A percentile compares a stretch with the other conserved stretches of the same genome.
These are phyloP conservation scores for Pythium dissimile DNA, from an alignment of 352 stramenopile species.

Conservation along the genomic window DNA sequence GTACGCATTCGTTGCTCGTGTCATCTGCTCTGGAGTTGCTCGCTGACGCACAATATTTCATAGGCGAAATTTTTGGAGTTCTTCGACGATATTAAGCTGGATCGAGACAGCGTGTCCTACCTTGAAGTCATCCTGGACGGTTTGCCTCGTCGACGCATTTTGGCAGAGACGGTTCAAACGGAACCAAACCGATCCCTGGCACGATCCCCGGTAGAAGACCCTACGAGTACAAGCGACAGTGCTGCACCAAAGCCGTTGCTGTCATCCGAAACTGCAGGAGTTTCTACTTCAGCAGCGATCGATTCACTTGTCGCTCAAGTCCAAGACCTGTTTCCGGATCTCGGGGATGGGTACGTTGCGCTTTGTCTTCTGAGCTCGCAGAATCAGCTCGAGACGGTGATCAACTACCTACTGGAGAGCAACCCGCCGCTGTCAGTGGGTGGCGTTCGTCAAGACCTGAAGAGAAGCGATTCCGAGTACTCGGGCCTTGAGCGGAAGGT, in stretches of 20 bases:
- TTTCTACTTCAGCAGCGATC: not conserved
- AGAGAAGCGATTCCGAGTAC: conserved; percentile 17
- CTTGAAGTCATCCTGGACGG: conserved; percentile 66
- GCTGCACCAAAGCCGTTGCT: too few relatives aligned
- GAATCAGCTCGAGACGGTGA: conserved; percentile 31
- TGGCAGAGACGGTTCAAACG: too few relatives aligned
- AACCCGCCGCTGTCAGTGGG: conserved; percentile 22
- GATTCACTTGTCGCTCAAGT: conserved; percentile 27
- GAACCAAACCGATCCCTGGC: not conserved
- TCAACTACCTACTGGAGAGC: conserved; percentile 35
- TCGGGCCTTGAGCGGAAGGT: conserved; percentile 8
- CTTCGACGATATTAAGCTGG: conserved; percentile 50
- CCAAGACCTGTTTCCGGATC: conserved; percentile 35
- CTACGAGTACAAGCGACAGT: not conserved
- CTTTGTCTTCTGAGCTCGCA: conserved; percentile 29
- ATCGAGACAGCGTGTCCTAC: conserved; percentile 62
- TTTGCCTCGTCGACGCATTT: conserved; percentile 43
- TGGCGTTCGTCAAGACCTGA: conserved; percentile 12
- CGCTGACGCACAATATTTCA: not conserved
- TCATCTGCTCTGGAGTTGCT: not conserved
- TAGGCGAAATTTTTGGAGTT: conserved; percentile 50
- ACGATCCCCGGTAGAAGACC: not conserved
- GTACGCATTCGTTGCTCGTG: conserved; percentile 6
- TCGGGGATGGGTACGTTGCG: conserved; percentile 37
- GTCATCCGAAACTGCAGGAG: too few relatives aligned